Conservation (phyloP, 805 yeast species). For the Saccharomycopsis capsularis region DNA sequence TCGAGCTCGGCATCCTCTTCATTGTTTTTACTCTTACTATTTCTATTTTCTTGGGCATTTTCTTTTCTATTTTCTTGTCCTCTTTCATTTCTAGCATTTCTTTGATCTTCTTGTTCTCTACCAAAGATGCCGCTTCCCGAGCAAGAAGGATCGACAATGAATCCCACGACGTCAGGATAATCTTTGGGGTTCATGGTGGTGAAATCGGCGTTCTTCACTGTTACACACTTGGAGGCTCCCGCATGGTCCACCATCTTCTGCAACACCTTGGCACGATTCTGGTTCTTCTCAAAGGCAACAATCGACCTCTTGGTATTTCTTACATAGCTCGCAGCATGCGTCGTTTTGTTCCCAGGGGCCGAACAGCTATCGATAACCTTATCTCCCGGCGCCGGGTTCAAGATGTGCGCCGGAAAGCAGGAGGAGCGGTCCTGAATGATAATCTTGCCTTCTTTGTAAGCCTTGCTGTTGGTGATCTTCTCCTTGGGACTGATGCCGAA, state of each 20-base stretch:
- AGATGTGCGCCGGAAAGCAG: constrained; percentile 87
- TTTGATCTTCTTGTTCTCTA: constrained; percentile 52
- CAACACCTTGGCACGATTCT: constrained; percentile 60
- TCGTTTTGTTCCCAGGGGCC: constrained; percentile 98
- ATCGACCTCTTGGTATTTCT: constrained; percentile 32
- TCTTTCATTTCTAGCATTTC: constrained; percentile 27
- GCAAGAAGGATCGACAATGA: constrained; percentile 94
- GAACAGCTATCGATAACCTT: constrained; percentile 87
- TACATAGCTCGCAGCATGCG: constrained; percentile 74
- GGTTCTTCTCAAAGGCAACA: constrained; percentile 84
- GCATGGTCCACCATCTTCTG: constrained; percentile 76
- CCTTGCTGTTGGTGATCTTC: constrained; percentile 55
- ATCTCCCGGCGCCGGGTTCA: constrained; percentile 55
- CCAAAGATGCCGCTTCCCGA: constrained; percentile 98
- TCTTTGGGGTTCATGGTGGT: constrained; percentile 52
- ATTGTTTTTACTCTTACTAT: constrained; percentile 23
- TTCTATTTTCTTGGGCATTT: constrained; percentile 38
- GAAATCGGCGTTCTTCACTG: constrained; percentile 49
- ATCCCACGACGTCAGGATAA: constrained; percentile 61
- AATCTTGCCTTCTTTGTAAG: constrained; percentile 67
- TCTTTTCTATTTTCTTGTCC: constrained; percentile 20
- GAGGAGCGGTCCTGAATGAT: constrained; percentile 96
- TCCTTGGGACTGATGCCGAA: constrained; percentile 80
- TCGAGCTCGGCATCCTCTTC: constrained; percentile 17
- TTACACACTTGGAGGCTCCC: constrained; percentile 45